A percentile compares a stretch with the other conserved stretches of the same genome.
These are phyloP conservation scores for Themeda triandra DNA, from an alignment of 176 grass and related monocot genomes.

Conservation along the genomic window DNA sequence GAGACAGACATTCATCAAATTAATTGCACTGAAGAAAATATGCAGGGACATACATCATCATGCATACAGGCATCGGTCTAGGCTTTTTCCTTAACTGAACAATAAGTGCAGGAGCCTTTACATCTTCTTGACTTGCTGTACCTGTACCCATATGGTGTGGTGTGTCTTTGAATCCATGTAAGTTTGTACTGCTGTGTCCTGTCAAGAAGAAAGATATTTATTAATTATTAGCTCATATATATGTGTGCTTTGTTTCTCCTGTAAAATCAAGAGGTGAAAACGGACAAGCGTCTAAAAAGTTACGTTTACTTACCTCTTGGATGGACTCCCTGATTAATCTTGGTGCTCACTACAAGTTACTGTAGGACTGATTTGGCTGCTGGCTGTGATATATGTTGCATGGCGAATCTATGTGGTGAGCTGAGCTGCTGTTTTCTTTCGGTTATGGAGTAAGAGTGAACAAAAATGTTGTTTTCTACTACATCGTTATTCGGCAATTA, in stretches of 20 bases:
- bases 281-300: not conserved
- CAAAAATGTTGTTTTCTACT: conserved; percentile 16
- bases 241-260: not conserved
- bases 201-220: not conserved
- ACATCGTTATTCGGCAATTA: conserved; percentile 4
- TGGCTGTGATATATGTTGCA: not conserved
- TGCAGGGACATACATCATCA: conserved; percentile 14
- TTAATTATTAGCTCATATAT: not conserved
- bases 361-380: not conserved
- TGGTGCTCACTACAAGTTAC: not conserved
- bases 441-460: not conserved
- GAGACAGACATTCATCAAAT: conserved; percentile 16
- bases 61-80: not conserved
- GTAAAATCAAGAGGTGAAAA: conserved; percentile 9
- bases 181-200: not conserved
- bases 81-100: conserved; percentile 32
- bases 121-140: conserved; percentile 20
- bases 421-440: conserved; percentile 3
- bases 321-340: not conserved
- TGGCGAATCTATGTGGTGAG: not conserved
- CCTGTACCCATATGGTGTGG: not conserved
- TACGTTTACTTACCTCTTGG: not conserved
- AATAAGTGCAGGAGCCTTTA: conserved; percentile 3
- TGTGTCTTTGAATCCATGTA: conserved; percentile 17
- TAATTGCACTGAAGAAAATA: conserved; percentile 26